Evolutionary conservation across 306 rosid species (phyloP), one percentile per base, ranked within the genome.

Genomic region (Datisca glomerata): DNA sequence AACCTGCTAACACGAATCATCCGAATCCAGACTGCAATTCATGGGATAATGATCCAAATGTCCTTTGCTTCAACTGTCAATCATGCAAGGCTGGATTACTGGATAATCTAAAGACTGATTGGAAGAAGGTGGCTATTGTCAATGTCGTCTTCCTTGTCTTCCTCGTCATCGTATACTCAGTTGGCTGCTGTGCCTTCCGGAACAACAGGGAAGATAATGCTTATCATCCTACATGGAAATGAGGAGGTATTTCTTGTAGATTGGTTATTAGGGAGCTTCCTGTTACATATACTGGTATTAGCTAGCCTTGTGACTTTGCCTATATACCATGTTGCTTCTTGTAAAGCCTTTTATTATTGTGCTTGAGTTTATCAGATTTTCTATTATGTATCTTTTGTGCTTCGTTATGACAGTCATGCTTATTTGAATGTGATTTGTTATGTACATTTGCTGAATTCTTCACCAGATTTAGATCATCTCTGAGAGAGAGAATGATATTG

Each of bases 31-130:
- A 87, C 49, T 87, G 96, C 27, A 16, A 12, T 22, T 12, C 38
- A 6, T 87, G 97, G 97, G 12, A 1, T 1, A 83, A 76, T 12
- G 52, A 72, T 2, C 28, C 45, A 12, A 41, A 6, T 0, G 9
- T 11, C 18, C 49, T 82, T 60, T 87, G 97, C 76, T 87, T 61
- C 67, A 17, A 67, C 53, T 87, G 97, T 41, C 35, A 72, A 29
- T 79, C 94, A 11, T 87, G 97, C 70, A 87, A 87, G 51, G 94
- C 76, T 12, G 97, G 89, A 11, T 67, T 87, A 22, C 60, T 87
- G 13, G 80, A 82, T 45, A 79, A 74, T 68, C 12, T 83, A 10
- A 79, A 70, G 67, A 57, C 54, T 8, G 40, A 68, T 17, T 87
- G 93, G 97, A 76, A 74, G 71, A 74, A 65, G 68, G 77, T 65